These are phyloP conservation scores for Beauveria pseudobassiana DNA, from an alignment of 2,329 filamentous ascomycete species.

Conservation along the genomic window DNA sequence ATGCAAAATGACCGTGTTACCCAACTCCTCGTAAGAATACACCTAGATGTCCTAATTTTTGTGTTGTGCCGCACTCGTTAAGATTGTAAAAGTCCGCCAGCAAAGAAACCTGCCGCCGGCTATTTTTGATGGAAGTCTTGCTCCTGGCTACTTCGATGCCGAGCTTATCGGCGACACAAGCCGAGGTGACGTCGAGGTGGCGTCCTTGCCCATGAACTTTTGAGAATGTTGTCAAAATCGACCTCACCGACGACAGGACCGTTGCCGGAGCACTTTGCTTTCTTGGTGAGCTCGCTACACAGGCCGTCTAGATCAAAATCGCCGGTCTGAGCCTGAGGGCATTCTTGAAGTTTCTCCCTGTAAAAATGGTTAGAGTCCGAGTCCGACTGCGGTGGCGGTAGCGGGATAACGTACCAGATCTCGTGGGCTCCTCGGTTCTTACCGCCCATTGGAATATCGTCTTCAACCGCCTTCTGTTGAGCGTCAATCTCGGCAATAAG, in stretches of 20 bases:
- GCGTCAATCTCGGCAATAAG: constrained; percentile 73
- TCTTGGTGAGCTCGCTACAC: constrained; percentile 87
- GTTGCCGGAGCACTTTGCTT: constrained; percentile 88
- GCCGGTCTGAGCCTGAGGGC: constrained; percentile 79
- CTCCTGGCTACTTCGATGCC: constrained; percentile 44
- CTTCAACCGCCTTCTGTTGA: constrained; percentile 60
- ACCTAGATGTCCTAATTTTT: background rate
- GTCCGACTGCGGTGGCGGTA: background rate
- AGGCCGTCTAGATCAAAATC: constrained; percentile 91
- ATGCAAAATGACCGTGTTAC: background rate
- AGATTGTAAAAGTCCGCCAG: background rate
- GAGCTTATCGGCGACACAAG: constrained; percentile 39
- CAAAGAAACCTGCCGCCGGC: background rate
- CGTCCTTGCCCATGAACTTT: constrained; percentile 50
- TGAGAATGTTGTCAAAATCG: constrained; percentile 77
- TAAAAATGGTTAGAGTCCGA: constrained; percentile 31
- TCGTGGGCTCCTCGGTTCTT: background rate
- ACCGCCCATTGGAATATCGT: constrained; percentile 41
- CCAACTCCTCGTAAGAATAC: constrained; percentile 10
- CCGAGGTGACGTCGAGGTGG: constrained; percentile 24
- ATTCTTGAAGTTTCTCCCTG: constrained; percentile 86
- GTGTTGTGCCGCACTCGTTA: background rate
- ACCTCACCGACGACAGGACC: constrained; percentile 84
- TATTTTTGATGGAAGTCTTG: constrained; percentile 10
- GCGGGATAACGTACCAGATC: background rate